phyloP scores from a whole-genome alignment of 2,329 filamentous ascomycete genomes.

The Talaromyces sp. region DNA sequence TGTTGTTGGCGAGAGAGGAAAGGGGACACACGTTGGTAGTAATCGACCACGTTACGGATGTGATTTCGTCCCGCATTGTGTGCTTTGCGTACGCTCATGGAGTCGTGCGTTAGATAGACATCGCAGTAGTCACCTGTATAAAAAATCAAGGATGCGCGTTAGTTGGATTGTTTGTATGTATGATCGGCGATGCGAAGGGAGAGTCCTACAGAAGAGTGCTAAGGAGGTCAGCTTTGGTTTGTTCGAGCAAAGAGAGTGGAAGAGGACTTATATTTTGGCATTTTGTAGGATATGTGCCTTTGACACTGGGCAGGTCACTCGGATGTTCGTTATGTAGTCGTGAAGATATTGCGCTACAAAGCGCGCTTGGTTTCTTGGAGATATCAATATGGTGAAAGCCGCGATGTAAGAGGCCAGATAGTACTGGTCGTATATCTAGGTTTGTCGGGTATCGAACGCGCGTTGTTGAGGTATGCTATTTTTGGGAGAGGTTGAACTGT shows the following conservation, averaged over 20 bases:
- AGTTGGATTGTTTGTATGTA: conserved; percentile 14
- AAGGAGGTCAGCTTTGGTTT: conserved; percentile 35
- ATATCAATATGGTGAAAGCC: not conserved
- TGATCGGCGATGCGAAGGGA: not conserved
- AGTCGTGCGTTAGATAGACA: conserved; percentile 99
- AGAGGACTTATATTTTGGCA: conserved; percentile 77
- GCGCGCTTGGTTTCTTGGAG: not conserved
- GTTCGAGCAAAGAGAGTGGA: conserved; percentile 7
- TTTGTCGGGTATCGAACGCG: not conserved
- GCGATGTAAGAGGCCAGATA: too few species aligned
- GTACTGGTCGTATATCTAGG: not conserved
- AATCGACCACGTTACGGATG: conserved; percentile 93
- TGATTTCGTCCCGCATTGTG: conserved; percentile 97
- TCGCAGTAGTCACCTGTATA: conserved; percentile 88
- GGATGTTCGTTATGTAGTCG: not conserved
- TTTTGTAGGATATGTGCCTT: conserved; percentile 46
- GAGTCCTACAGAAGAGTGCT: conserved; percentile 67
- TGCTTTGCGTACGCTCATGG: conserved; percentile 98
- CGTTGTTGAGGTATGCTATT: not conserved
- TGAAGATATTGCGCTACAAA: not conserved
- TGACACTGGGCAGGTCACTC: not conserved
- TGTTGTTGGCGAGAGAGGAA: not conserved
- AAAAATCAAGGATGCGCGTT: conserved; percentile 10
- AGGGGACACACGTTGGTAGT: conserved; percentile 74
- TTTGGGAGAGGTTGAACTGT: not conserved